Evolutionary conservation across 1,139 yeast species (phyloP).

Genomic region (Martiniozyma asiatica): DNA sequence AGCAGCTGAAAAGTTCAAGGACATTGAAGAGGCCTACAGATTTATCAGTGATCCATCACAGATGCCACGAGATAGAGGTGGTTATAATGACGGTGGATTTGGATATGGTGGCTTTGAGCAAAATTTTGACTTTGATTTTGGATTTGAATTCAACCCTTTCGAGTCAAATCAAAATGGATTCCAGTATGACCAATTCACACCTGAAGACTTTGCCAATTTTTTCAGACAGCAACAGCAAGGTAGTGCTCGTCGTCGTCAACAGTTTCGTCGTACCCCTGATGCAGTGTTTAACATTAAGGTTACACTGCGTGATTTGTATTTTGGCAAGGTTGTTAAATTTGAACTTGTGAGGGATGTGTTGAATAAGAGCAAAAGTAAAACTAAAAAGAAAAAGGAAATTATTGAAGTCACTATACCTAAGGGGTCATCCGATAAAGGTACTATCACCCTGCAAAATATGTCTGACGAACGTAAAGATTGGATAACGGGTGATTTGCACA

Average conservation of each 20-base stretch:
- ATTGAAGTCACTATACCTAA: constrained; percentile 67
- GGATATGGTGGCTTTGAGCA: constrained; percentile 7
- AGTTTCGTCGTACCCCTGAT: constrained; percentile 39
- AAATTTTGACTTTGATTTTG: constrained; percentile 9
- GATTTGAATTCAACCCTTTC: constrained; percentile 8
- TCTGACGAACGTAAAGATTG: constrained; percentile 74
- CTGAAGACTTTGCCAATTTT: constrained; percentile 65
- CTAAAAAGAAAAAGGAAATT: constrained; percentile 55
- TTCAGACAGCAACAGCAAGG: constrained; percentile 26
- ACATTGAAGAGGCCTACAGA: constrained; percentile 87
- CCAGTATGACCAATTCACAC: constrained; percentile 28
- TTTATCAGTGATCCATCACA: constrained; percentile 81
- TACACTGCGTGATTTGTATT: constrained; percentile 63
- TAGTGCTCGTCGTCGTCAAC: constrained; percentile 8
- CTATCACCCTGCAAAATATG: constrained; percentile 50
- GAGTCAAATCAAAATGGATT: constrained; percentile 3
- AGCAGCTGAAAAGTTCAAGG: constrained; percentile 91
- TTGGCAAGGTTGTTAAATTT: constrained; percentile 71
- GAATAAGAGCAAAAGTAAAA: constrained; percentile 75
- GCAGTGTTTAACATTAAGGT: constrained; percentile 55
- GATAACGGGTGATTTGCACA: constrained; percentile 66
- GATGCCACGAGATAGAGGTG: constrained; percentile 66
- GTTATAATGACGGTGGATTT: constrained; percentile 6
- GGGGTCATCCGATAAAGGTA: constrained; percentile 49
- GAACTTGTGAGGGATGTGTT: constrained; percentile 62